Evolutionary conservation across 2,329 filamentous ascomycete species (phyloP).

Genomic region (Huntiella bhutanensis): DNA sequence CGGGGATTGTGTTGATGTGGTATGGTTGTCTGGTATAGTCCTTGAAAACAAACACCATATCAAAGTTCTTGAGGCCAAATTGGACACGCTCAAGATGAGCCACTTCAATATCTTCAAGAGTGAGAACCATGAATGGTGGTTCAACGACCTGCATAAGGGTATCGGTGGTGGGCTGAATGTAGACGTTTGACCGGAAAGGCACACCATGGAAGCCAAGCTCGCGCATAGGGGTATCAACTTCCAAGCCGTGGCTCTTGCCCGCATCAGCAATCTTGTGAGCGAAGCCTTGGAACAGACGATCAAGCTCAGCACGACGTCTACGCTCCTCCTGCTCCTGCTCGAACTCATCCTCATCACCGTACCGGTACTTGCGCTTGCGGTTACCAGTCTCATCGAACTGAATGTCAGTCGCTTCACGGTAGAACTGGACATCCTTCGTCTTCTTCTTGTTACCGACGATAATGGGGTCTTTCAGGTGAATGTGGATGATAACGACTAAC

Average conservation of each 20-base stretch:
- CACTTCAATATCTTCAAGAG: constrained; percentile 86
- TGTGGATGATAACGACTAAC: constrained; percentile 92
- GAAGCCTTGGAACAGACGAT: constrained; percentile 89
- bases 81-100: constrained; percentile 90
- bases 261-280: constrained; percentile 96
- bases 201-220: constrained; percentile 96
- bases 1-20: constrained; percentile 95
- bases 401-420: constrained; percentile 92
- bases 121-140: constrained; percentile 89
- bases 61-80: constrained; percentile 97
- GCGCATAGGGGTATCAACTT: constrained; percentile 91
- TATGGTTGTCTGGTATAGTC: constrained; percentile 81
- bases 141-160: constrained; percentile 94
- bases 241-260: constrained; percentile 72
- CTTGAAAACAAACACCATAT: constrained; percentile 95
- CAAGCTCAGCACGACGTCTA: constrained; percentile 72
- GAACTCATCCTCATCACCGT: constrained; percentile 96
- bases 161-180: constrained; percentile 90
- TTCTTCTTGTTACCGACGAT: constrained; percentile 96
- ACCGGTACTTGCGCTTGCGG: constrained; percentile 90
- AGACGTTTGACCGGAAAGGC: constrained; percentile 84
- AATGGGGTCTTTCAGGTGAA: constrained; percentile 94
- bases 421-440: constrained; percentile 97
- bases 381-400: constrained; percentile 98
- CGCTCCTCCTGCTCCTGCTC: constrained; percentile 96